Evolutionary conservation across 2,329 filamentous ascomycete species (phyloP), one percentile per base, ranked within the genome.

Genomic region (Calonectria multiphialidica): DNA sequence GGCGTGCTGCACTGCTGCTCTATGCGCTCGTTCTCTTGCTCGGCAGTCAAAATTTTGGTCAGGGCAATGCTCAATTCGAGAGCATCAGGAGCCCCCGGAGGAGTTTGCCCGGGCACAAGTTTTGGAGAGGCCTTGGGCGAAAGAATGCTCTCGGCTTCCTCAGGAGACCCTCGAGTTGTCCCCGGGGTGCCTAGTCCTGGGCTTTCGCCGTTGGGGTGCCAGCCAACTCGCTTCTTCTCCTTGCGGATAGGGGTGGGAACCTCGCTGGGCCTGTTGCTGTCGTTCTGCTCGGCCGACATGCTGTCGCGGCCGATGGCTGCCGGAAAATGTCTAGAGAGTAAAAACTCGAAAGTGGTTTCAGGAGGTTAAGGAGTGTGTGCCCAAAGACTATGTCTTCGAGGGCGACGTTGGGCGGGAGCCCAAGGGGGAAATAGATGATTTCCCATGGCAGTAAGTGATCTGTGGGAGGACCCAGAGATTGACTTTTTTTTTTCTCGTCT

Each of bases 141-240:
- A 53, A 76, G 72, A 47, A 76, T 67, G 35, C 63, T 73, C 59
- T 79, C 70, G 18, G 79, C 73, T 15, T 72, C 73, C 40, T 33
- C 65, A 67, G 64, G 74, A 65, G 18, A 67, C 42, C 40, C 68
- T 37, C 63, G 62, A 49, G 49, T 57, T 53, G 23, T 66, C 0
- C 71, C 66, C 15, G 70, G 50, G 40, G 66, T 71, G 64, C 49
- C 71, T 53, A 66, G 71, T n/a, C 66, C 72, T 16, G 49, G 66
- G 49, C 75, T 79, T 50, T 80, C 77, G 63, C 80, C 81, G 74
- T 78, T 82, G 57, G 81, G 77, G 67, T 82, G 82, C 70, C 82
- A 86, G 62, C 81, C 84, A 16, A 86, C 84, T 50, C 81, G 80
- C 80, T 86, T 86, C 81, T 86, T 86, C 63, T 83, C 82, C 74